Base-by-base conservation (phyloP, 495 filamentous ascomycete genomes). In the Tuber calosporum region DNA sequence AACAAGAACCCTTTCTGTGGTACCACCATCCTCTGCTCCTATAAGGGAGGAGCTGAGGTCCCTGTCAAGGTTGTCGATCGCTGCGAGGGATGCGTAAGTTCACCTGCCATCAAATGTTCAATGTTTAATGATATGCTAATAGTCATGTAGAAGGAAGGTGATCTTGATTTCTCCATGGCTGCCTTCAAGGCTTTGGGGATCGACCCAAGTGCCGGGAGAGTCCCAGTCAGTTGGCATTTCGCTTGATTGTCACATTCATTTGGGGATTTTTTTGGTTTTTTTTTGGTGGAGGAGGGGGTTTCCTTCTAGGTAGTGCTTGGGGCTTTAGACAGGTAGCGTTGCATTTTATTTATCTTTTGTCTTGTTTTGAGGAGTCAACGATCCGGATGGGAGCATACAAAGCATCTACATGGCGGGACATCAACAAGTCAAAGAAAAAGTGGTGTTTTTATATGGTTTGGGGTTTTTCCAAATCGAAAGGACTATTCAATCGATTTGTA, bases 1-100 rank as follows among this genome's bases (percentile, higher is more conserved):
- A 86, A 85, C 79, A 67, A 74, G 11, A 86, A 86, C 79, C 76
- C 83, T 7, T 66, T 81, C 19, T 86, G 85, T 80, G 83, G 84
- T 78, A 67, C 70, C 72, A 72, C n/a, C 34, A 58, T 40, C 17
- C 5, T 26, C 4, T 7, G 1, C 20, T 69, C 45, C 43, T 39
- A 17, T 26, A 77, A 37, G 2, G 22, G 17, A n/a, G 72, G 70
- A 2, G 22, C 26, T 7, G 2, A 17, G 0, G 22, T 79, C 22
- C 67, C 15, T 22, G 72, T 72, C 20, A 73, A 3, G 0, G 66
- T 75, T 37, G n/a, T 39, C 13, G 80, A 81, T 43, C 58, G 22
- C 0, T 81, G 79, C 26, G 41, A 41, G 0, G 70, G 22, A 73
- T 81, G 80, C 38, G 80, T 81, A 75, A 77, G 80, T 77, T 74